phyloP scores from a whole-genome alignment of 305 asterid genomes.

The Nicotiana rustica region DNA sequence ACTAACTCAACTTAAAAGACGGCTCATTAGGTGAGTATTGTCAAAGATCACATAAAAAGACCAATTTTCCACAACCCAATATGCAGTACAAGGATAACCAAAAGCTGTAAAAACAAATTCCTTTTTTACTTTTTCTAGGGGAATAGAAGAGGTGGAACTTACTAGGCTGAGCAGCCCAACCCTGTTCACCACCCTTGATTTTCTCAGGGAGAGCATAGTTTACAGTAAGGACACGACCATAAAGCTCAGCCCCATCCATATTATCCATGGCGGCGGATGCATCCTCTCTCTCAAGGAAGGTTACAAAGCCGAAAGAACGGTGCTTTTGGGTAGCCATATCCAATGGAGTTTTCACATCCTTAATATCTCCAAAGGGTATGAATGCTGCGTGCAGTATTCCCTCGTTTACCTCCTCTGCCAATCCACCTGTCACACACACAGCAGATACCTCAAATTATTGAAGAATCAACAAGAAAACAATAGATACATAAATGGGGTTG shows the following conservation, averaged over 20 bases:
- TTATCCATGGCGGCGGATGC: slow-evolving; percentile 97
- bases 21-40: no score
- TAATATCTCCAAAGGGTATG: slow-evolving; percentile 96
- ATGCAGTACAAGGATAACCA: not conserved
- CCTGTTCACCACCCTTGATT: slow-evolving; percentile 94
- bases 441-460: not conserved
- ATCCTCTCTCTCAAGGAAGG: slow-evolving; percentile 91
- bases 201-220: slow-evolving; percentile 91
- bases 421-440: slow-evolving; percentile 55
- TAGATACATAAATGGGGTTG: no score
- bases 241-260: slow-evolving; percentile 98
- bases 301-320: slow-evolving; percentile 94
- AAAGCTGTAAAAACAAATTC: not conserved
- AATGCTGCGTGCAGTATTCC: slow-evolving; percentile 84
- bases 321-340: slow-evolving; percentile 98
- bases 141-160: slow-evolving; percentile 42
- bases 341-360: slow-evolving; percentile 95
- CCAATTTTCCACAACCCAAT: no score
- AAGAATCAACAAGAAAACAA: not conserved
- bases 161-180: slow-evolving; percentile 99
- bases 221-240: slow-evolving; percentile 95
- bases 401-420: slow-evolving; percentile 98
- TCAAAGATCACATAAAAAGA: no score
- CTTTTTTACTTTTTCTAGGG: not conserved
- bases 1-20: no score